phyloP scores from a whole-genome alignment of 768 basidiomycete genomes.

The Lanmaoa pseudosensibilis region DNA sequence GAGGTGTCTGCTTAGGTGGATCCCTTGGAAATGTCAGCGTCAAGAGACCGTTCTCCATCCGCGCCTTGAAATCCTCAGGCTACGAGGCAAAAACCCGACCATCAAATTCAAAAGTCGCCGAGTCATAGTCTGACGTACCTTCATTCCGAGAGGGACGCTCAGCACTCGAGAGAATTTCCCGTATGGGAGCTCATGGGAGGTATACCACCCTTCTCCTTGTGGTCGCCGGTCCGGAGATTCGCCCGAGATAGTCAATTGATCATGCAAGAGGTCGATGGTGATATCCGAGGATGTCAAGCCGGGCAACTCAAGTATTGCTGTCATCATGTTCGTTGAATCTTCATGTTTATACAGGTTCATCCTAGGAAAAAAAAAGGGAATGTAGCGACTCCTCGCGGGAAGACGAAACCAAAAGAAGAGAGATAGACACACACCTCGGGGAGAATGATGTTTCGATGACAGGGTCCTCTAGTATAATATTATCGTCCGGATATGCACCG shows the following conservation, averaged over 20 bases:
- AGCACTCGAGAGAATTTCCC: background rate
- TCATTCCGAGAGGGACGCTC: background rate
- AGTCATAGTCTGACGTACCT: background rate
- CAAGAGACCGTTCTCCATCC: background rate
- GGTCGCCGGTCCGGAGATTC: background rate
- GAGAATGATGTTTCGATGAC: too few species aligned
- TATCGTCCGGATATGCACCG: too few species aligned
- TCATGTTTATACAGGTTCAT: background rate
- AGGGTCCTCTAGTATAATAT: too few species aligned
- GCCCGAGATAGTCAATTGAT: background rate
- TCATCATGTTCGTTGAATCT: background rate
- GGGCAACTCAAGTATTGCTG: too few species aligned
- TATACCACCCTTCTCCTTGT: background rate
- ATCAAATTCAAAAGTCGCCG: background rate
- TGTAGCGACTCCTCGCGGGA: too few species aligned
- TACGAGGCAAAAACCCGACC: background rate
- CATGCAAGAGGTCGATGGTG: background rate
- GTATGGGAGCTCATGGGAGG: background rate
- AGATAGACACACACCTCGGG: too few species aligned
- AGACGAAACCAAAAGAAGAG: too few species aligned
- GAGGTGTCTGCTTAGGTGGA: background rate
- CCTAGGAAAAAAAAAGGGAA: background rate
- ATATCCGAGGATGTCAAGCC: background rate
- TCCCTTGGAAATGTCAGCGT: background rate
- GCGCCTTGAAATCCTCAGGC: background rate